phyloP scores from a whole-genome alignment of 73 alveolate species.

The Uronychia setigera region DNA sequence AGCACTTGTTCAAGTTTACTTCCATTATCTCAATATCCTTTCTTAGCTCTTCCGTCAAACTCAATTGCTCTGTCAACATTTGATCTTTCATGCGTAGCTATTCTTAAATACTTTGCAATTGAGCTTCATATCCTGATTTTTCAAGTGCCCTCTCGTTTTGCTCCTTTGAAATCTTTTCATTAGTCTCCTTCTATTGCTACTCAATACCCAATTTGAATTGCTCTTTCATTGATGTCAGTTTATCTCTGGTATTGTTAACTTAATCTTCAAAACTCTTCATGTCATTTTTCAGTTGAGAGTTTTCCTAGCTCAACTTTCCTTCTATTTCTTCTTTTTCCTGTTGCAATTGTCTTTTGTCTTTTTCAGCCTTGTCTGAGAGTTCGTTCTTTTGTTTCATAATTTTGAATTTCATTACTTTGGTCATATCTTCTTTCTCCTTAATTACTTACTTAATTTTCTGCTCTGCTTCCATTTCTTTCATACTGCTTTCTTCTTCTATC shows the following conservation, averaged over 20 bases:
- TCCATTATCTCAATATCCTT: neutral
- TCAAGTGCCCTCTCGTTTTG: conserved; percentile 5
- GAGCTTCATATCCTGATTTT: neutral
- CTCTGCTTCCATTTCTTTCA: neutral
- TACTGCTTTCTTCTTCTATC: neutral
- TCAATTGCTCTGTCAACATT: neutral
- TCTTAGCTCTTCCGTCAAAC: conserved; percentile 4
- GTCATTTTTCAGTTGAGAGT: neutral
- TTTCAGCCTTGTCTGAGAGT: neutral
- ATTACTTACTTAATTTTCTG: neutral
- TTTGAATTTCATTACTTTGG: neutral
- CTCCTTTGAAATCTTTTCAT: neutral
- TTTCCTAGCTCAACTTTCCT: neutral
- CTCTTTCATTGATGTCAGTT: neutral
- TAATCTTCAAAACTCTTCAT: conserved; percentile 1
- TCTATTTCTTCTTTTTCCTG: neutral
- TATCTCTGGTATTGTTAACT: neutral
- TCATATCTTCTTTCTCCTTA: neutral
- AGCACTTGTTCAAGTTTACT: neutral
- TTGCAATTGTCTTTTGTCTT: neutral
- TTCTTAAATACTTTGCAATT: neutral
- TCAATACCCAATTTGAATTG: neutral
- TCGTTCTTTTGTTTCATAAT: neutral
- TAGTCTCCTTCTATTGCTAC: neutral
- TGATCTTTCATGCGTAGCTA: neutral